phyloP scores from a whole-genome alignment of 768 basidiomycete species.

The Leccinum imitatum region DNA sequence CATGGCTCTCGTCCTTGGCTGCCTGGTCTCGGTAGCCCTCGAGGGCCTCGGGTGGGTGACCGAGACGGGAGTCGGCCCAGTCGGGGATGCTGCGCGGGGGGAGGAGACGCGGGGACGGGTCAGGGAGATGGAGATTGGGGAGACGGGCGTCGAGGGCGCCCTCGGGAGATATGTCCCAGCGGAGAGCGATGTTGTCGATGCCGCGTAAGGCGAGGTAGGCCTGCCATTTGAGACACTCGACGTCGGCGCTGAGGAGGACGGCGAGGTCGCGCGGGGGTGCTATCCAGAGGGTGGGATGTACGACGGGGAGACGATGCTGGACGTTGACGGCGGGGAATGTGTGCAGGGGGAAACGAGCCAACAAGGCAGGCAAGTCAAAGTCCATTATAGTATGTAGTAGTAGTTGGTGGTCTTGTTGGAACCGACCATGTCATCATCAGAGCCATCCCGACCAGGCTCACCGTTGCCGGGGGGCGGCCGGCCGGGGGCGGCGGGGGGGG shows the following conservation, averaged over 20 bases:
- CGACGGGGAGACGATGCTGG: constrained; percentile 23
- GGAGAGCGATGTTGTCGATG: constrained; percentile 48
- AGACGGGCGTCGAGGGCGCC: constrained; percentile 69
- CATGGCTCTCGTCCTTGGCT: constrained; percentile 71
- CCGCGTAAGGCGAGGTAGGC: constrained; percentile 67
- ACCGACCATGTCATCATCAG: constrained; percentile 3
- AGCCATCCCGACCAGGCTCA: too few species aligned
- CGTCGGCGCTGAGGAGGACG: constrained; percentile 62
- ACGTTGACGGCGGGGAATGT: constrained; percentile 44
- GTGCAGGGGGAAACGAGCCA: constrained; percentile 60
- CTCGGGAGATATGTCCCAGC: constrained; percentile 67
- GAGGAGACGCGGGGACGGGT: constrained; percentile 48
- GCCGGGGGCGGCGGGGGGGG: too few species aligned
- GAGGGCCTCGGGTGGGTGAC: constrained; percentile 41
- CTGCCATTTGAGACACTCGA: constrained; percentile 91
- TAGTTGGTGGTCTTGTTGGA: not conserved
- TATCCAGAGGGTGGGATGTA: constrained; percentile 64
- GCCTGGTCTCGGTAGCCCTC: constrained; percentile 67
- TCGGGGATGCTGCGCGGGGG: constrained; percentile 66
- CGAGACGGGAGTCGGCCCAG: constrained; percentile 65
- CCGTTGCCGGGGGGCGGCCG: too few species aligned
- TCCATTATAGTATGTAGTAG: constrained; percentile 32
- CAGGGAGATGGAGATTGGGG: constrained; percentile 68
- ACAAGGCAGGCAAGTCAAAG: constrained; percentile 45
- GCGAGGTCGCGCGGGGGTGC: constrained; percentile 41